Evolutionary conservation across 2,329 filamentous ascomycete species (phyloP).

Genomic region (Cordyceps militaris): DNA sequence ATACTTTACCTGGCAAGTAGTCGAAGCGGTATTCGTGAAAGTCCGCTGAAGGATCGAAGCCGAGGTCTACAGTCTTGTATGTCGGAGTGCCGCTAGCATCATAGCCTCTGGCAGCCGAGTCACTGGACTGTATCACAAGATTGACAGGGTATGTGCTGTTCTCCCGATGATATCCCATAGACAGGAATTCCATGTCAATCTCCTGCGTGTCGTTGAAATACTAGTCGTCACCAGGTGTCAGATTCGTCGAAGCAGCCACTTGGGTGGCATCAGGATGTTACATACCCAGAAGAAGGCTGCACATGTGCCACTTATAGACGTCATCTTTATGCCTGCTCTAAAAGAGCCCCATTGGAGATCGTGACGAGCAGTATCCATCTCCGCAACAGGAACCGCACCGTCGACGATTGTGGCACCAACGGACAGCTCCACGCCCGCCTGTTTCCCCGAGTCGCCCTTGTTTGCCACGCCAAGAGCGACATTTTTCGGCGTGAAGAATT

Average conservation of each 20-base stretch:
- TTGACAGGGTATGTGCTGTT: slow-evolving; percentile 55
- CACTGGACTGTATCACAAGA: slow-evolving; percentile 65
- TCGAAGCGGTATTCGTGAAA: slow-evolving; percentile 80
- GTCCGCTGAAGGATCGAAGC: slow-evolving; percentile 56
- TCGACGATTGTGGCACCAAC: slow-evolving; percentile 41
- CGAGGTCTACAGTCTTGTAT: slow-evolving; percentile 51
- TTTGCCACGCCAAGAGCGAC: slow-evolving; percentile 36
- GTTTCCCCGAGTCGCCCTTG: slow-evolving; percentile 33
- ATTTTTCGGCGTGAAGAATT: slow-evolving; percentile 52
- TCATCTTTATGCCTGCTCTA: slow-evolving; percentile 58
- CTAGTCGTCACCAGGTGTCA: slow-evolving; percentile 31
- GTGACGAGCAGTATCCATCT: slow-evolving; percentile 52
- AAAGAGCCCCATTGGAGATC: slow-evolving; percentile 68
- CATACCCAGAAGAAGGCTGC: slow-evolving; percentile 72
- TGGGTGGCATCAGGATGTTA: background rate
- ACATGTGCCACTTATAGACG: slow-evolving; percentile 58
- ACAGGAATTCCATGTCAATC: slow-evolving; percentile 76
- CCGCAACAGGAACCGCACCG: slow-evolving; percentile 52
- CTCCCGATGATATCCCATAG: slow-evolving; percentile 49
- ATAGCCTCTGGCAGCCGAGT: slow-evolving; percentile 51
- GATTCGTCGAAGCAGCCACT: background rate
- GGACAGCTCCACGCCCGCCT: slow-evolving; percentile 49
- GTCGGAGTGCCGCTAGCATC: slow-evolving; percentile 54
- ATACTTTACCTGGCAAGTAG: slow-evolving; percentile 54
- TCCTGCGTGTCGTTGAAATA: slow-evolving; percentile 74